Conservation (phyloP, 2,329 filamentous ascomycete genomes). For the Colletotrichum acutatum region DNA sequence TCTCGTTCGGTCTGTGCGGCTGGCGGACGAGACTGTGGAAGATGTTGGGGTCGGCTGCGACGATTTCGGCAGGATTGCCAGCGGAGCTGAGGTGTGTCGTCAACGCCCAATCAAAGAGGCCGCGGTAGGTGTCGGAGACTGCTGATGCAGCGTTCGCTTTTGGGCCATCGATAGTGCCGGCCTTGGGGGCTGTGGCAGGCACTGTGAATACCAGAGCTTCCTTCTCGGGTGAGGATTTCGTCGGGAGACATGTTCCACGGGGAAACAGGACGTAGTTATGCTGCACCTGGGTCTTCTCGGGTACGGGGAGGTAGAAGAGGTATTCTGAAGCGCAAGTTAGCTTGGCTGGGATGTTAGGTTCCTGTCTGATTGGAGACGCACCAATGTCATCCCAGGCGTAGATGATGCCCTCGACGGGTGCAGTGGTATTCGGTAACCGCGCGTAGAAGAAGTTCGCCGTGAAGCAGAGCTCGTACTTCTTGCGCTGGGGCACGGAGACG, state of each 20-base stretch:
- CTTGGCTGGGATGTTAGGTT: not conserved
- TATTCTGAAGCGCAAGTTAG: conserved; percentile 56
- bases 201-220: conserved; percentile 76
- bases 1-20: conserved; percentile 68
- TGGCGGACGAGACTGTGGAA: conserved; percentile 69
- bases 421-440: conserved; percentile 60
- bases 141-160: conserved; percentile 60
- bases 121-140: conserved; percentile 68
- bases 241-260: conserved; percentile 62
- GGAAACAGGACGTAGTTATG: conserved; percentile 75
- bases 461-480: conserved; percentile 75
- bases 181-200: conserved; percentile 68
- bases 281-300: conserved; percentile 73
- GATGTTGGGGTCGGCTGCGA: conserved; percentile 63
- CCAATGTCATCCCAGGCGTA: conserved; percentile 73
- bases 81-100: conserved; percentile 61
- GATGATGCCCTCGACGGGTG: conserved; percentile 63
- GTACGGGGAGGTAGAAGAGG: conserved; percentile 72
- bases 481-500: conserved; percentile 73
- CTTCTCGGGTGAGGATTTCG: conserved; percentile 54
- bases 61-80: conserved; percentile 60
- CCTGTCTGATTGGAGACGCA: conserved; percentile 42
- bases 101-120: conserved; percentile 71
- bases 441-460: conserved; percentile 70
- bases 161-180: conserved; percentile 64